Percentiles rank a stretch among this genome's conserved stretches.
Evolutionary conservation across 257 asterid species (phyloP).

Genomic region (Solanum verrucosum): DNA sequence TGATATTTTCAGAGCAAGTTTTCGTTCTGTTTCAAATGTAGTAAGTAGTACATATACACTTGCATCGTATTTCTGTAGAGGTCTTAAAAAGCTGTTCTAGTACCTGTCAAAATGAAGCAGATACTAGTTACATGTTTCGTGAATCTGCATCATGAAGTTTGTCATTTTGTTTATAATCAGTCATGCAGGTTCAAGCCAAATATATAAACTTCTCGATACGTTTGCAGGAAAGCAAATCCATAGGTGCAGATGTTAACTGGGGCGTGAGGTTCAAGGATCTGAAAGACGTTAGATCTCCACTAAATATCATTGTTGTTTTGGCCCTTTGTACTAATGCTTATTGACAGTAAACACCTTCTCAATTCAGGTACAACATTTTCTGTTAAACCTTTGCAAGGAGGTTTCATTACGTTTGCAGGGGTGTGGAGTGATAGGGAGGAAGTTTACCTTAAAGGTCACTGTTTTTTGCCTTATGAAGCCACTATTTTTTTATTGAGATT

Average conservation of each 20-base stretch:
- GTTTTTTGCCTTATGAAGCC: neutral
- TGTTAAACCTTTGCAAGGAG: slow-evolving; percentile 69
- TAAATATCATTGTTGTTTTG: neutral
- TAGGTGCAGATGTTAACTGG: slow-evolving; percentile 98
- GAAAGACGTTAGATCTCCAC: slow-evolving; percentile 55
- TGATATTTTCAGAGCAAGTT: neutral
- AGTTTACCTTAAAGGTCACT: slow-evolving; percentile 80
- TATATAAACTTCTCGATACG: neutral
- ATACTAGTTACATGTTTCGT: neutral
- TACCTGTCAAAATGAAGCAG: neutral
- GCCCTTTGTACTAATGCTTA: neutral
- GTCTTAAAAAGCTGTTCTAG: neutral
- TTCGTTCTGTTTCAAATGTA: slow-evolving; percentile 3
- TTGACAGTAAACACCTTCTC: slow-evolving; percentile 4
- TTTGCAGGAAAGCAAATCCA: slow-evolving; percentile 82
- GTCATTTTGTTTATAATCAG: neutral
- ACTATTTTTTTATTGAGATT: neutral
- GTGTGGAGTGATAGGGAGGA: slow-evolving; percentile 69
- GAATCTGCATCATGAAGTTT: neutral
- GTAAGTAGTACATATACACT: neutral
- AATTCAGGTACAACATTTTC: slow-evolving; percentile 55
- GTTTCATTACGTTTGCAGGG: slow-evolving; percentile 89
- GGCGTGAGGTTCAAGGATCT: slow-evolving; percentile 85
- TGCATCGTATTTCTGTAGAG: neutral
- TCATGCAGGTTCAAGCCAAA: neutral